A percentile compares a stretch with the other conserved stretches of the same genome.
These are phyloP conservation scores for Fraxinus floribunda DNA, from an alignment of 305 asterid genomes.

Conservation along the genomic window DNA sequence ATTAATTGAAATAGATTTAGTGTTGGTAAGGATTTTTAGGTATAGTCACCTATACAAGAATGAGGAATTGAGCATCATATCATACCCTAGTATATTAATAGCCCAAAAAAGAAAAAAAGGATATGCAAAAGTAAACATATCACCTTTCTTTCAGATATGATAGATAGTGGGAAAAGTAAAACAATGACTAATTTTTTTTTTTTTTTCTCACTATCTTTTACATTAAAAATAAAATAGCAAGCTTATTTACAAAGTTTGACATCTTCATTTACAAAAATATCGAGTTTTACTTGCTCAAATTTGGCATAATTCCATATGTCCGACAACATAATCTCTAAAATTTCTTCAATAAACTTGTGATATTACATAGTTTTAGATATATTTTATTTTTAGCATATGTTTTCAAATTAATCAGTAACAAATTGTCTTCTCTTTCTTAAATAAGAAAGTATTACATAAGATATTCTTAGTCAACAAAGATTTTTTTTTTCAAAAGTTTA, in stretches of 20 bases:
- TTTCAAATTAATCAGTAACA: background rate
- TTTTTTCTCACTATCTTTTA: background rate
- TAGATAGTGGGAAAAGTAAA: background rate
- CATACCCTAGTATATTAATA: background rate
- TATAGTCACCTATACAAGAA: background rate
- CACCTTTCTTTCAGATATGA: background rate
- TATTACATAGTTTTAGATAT: background rate
- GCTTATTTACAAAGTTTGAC: background rate
- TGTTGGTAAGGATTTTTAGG: background rate
- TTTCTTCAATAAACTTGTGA: background rate
- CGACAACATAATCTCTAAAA: background rate
- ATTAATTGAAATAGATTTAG: background rate
- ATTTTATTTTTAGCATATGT: background rate
- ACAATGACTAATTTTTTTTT: background rate
- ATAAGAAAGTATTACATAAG: too few species aligned
- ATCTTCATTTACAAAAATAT: background rate
- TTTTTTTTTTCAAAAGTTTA: background rate
- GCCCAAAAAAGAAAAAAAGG: too few species aligned
- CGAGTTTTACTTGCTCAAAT: background rate
- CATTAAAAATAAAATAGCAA: background rate
- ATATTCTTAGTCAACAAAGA: background rate
- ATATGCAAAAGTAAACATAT: background rate
- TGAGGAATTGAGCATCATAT: background rate
- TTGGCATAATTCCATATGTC: background rate
- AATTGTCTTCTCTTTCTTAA: background rate